Evolutionary conservation across 176 grass and related monocot species (phyloP).

Genomic region (Hyparrhenia diplandra): DNA sequence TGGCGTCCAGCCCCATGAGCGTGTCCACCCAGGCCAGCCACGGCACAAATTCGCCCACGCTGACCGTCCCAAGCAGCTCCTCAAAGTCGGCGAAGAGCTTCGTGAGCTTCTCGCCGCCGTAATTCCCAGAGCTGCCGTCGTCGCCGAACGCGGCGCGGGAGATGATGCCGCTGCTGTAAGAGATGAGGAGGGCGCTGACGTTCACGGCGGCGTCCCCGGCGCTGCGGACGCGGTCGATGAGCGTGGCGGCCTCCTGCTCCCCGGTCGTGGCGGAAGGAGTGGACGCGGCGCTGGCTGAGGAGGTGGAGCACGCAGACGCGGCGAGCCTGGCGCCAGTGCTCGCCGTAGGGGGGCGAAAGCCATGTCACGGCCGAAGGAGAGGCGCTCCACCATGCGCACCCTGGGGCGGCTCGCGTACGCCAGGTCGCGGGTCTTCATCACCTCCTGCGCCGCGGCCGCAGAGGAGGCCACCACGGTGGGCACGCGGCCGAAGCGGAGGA

Average conservation of each 20-base stretch:
- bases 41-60: slow-evolving; percentile 46
- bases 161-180: background rate
- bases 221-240: slow-evolving; percentile 3
- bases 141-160: background rate
- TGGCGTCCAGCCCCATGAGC: slow-evolving; percentile 7
- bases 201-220: background rate
- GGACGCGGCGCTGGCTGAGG: slow-evolving; percentile 17
- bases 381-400: background rate
- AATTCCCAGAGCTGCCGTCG: background rate
- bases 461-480: slow-evolving; percentile 37
- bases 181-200: background rate
- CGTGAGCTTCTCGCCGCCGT: background rate
- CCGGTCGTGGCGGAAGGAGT: background rate
- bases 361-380: slow-evolving; percentile 33
- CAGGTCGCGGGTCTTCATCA: slow-evolving; percentile 43
- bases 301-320: slow-evolving; percentile 47
- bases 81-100: background rate
- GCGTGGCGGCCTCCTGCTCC: slow-evolving; percentile 22
- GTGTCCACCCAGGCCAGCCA: slow-evolving; percentile 49
- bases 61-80: background rate
- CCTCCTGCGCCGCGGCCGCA: slow-evolving; percentile 31
- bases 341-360: slow-evolving; percentile 48
- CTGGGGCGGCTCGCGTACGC: slow-evolving; percentile 12
- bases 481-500: slow-evolving; percentile 35
- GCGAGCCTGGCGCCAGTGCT: slow-evolving; percentile 48